These are phyloP conservation scores for Saccharomycopsis crataegensis DNA, from an alignment of 1,139 yeast genomes.

Conservation along the genomic window DNA sequence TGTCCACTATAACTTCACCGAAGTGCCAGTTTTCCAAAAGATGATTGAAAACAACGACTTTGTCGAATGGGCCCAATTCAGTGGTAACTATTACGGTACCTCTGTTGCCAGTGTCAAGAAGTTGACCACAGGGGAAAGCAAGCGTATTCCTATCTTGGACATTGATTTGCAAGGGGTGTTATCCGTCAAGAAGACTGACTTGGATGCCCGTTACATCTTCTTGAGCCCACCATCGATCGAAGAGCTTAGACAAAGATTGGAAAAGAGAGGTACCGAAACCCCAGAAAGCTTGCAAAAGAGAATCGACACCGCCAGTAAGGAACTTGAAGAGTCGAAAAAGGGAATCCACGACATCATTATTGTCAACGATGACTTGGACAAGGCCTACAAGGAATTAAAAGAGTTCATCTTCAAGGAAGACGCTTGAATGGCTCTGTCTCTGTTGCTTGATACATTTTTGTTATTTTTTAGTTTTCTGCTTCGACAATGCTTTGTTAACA, in stretches of 20 bases:
- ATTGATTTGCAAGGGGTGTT: slow-evolving; percentile 99
- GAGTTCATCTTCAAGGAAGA: slow-evolving; percentile 50
- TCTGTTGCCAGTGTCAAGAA: slow-evolving; percentile 77
- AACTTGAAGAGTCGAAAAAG: slow-evolving; percentile 77
- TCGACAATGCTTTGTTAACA: too few species aligned
- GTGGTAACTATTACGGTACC: slow-evolving; percentile 97
- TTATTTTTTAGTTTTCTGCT: too few species aligned
- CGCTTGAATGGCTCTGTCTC: background rate
- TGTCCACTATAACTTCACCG: slow-evolving; percentile 77
- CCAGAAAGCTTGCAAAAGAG: slow-evolving; percentile 77
- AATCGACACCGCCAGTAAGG: slow-evolving; percentile 77
- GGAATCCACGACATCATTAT: slow-evolving; percentile 89
- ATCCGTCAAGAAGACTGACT: slow-evolving; percentile 72
- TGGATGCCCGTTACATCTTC: slow-evolving; percentile 81
- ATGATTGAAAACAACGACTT: slow-evolving; percentile 69
- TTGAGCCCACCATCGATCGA: slow-evolving; percentile 91
- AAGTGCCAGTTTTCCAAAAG: slow-evolving; percentile 70
- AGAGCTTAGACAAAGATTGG: slow-evolving; percentile 61
- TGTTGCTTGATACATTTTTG: too few species aligned
- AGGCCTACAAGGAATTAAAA: slow-evolving; percentile 76
- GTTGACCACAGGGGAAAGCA: slow-evolving; percentile 45
- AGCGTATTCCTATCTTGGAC: slow-evolving; percentile 77
- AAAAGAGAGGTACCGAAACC: slow-evolving; percentile 91
- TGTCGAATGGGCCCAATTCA: slow-evolving; percentile 96
- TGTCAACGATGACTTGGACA: slow-evolving; percentile 87